Evolutionary conservation across 2,329 filamentous ascomycete species (phyloP).

Genomic region (Exserohilum turcica): DNA sequence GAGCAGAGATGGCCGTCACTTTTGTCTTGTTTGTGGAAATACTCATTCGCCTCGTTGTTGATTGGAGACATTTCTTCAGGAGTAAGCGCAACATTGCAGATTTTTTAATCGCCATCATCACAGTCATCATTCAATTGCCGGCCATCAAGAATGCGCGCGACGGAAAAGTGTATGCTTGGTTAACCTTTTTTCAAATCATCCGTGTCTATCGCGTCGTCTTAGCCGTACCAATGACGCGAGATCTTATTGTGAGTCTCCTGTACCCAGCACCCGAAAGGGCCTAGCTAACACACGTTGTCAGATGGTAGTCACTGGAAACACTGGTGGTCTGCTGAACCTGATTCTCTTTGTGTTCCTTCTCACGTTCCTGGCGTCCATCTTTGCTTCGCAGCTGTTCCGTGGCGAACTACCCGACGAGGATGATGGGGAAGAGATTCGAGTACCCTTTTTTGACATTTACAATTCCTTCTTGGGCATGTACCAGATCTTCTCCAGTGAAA

Average conservation of each 20-base stretch:
- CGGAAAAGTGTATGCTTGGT: constrained; percentile 77
- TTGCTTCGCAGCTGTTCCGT: constrained; percentile 90
- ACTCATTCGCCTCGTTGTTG: constrained; percentile 72
- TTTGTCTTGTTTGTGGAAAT: constrained; percentile 82
- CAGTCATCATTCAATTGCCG: constrained; percentile 83
- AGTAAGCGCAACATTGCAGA: constrained; percentile 80
- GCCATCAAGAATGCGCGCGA: constrained; percentile 67
- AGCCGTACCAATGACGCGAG: constrained; percentile 82
- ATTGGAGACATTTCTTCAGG: constrained; percentile 81
- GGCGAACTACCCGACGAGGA: constrained; percentile 75
- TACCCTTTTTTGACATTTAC: constrained; percentile 88
- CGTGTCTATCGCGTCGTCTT: constrained; percentile 90
- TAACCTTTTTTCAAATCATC: constrained; percentile 91
- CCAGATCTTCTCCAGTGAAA: constrained; percentile 91
- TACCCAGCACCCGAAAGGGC: not conserved
- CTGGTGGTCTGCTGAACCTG: constrained; percentile 87
- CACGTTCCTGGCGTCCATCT: constrained; percentile 90
- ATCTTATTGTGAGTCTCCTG: constrained; percentile 68
- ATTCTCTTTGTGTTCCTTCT: constrained; percentile 97
- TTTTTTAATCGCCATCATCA: constrained; percentile 77
- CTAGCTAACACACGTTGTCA: constrained; percentile 31
- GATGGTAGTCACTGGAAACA: constrained; percentile 84
- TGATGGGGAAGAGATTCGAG: constrained; percentile 64
- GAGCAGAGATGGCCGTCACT: constrained; percentile 76
- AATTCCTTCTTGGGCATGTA: constrained; percentile 99